These are phyloP conservation scores for Oropetium thomaeum DNA, from an alignment of 176 grass and related monocot genomes.

Conservation along the genomic window DNA sequence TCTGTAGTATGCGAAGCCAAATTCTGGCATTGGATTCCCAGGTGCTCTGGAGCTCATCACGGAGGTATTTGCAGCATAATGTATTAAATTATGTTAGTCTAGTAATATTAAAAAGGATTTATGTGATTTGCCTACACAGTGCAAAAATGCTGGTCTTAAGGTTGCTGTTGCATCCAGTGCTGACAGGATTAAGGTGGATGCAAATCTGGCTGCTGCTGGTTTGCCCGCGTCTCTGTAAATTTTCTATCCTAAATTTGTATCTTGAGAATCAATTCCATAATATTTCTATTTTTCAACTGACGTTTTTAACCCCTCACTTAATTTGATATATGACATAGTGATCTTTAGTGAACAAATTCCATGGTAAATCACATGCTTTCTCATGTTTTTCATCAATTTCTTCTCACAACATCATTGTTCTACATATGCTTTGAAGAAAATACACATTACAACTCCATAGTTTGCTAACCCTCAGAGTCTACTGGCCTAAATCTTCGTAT, in stretches of 20 bases:
- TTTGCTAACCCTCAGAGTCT: background rate
- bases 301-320: background rate
- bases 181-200: slow-evolving; percentile 91
- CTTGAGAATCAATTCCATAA: slow-evolving; percentile 12
- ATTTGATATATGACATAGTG: slow-evolving; percentile 9
- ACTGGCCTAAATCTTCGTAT: background rate
- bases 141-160: slow-evolving; percentile 86
- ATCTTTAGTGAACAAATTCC: background rate
- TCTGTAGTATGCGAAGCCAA: slow-evolving; percentile 88
- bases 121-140: slow-evolving; percentile 43
- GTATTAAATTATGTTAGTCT: slow-evolving; percentile 17
- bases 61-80: slow-evolving; percentile 51
- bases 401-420: background rate
- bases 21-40: slow-evolving; percentile 89
- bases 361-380: background rate
- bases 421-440: background rate
- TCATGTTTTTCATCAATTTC: background rate
- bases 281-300: background rate
- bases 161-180: slow-evolving; percentile 96
- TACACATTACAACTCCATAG: background rate
- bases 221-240: slow-evolving; percentile 71
- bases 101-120: slow-evolving; percentile 10
- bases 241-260: slow-evolving; percentile 31
- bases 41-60: slow-evolving; percentile 87
- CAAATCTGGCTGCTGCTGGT: slow-evolving; percentile 87